Conservation (phyloP, 2,329 filamentous ascomycete species). For the Aspergillus arachidicola region DNA sequence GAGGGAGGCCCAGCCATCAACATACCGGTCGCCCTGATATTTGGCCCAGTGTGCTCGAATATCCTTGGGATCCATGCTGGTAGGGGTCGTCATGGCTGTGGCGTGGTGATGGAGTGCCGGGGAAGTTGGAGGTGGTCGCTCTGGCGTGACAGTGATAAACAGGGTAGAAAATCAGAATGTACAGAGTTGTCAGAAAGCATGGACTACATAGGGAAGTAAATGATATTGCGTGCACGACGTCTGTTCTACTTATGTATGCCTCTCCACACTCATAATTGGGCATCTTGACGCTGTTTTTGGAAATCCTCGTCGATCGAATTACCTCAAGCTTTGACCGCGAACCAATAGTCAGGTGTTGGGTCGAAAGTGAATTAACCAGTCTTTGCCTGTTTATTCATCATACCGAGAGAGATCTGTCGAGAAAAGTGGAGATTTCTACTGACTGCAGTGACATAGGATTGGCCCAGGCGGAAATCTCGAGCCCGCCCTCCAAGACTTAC, state of each 20-base stretch:
- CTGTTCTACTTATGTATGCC: slow-evolving; percentile 8
- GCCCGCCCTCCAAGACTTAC: neutral
- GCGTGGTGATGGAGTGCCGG: neutral
- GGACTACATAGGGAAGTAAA: slow-evolving; percentile 14
- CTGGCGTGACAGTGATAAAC: neutral
- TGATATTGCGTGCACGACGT: slow-evolving; percentile 13
- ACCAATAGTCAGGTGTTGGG: too few relatives aligned
- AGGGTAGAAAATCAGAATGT: neutral
- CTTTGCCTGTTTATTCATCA: neutral
- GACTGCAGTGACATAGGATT: neutral
- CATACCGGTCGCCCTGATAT: slow-evolving; percentile 43
- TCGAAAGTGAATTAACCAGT: neutral
- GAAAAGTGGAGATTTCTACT: neutral
- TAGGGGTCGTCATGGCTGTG: slow-evolving; percentile 19
- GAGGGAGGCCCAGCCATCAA: slow-evolving; percentile 55
- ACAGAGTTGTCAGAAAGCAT: slow-evolving; percentile 12
- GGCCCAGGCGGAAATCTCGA: neutral
- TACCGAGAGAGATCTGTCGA: neutral
- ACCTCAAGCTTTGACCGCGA: too few relatives aligned
- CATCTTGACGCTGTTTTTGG: too few relatives aligned
- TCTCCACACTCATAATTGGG: neutral
- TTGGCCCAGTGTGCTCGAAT: slow-evolving; percentile 48
- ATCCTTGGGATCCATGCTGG: slow-evolving; percentile 16
- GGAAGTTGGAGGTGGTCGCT: neutral
- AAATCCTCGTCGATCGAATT: too few relatives aligned